These are phyloP conservation scores for Petunia secreta DNA, from an alignment of 257 asterid species.

Conservation along the genomic window DNA sequence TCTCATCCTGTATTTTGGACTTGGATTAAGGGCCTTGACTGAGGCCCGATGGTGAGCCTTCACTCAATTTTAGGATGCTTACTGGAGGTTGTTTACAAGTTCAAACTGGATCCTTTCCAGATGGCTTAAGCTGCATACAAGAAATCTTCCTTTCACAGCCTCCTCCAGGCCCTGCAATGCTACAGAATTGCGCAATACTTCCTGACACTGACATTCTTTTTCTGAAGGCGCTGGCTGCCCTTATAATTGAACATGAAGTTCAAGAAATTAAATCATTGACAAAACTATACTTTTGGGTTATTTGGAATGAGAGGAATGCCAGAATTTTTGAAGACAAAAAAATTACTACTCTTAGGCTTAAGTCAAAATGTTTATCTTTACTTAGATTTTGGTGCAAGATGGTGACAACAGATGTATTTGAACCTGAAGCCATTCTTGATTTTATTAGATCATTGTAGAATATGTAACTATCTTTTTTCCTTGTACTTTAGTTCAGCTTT, in stretches of 20 bases:
- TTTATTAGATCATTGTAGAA: too few relatives aligned
- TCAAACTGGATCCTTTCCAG: neutral
- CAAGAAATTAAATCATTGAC: neutral
- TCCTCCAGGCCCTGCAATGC: neutral
- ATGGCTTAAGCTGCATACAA: neutral
- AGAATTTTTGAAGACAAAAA: too few relatives aligned
- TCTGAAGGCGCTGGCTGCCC: conserved; percentile 1
- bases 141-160: neutral
- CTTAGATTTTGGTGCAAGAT: too few relatives aligned
- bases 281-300: neutral
- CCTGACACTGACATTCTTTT: conserved; percentile 4
- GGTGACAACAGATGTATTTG: too few relatives aligned
- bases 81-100: neutral
- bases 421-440: too few relatives aligned
- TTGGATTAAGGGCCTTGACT: neutral
- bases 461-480: too few relatives aligned
- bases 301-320: too few relatives aligned
- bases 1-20: neutral
- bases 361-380: too few relatives aligned
- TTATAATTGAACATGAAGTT: conserved; percentile 14
- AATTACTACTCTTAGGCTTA: too few relatives aligned
- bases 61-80: neutral
- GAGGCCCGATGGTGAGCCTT: neutral
- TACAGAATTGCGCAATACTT: neutral
- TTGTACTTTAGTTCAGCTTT: too few relatives aligned